These are phyloP conservation scores for Ophiocordyceps camponoti-floridani DNA, from an alignment of 2,329 filamentous ascomycete species.

Conservation along the genomic window DNA sequence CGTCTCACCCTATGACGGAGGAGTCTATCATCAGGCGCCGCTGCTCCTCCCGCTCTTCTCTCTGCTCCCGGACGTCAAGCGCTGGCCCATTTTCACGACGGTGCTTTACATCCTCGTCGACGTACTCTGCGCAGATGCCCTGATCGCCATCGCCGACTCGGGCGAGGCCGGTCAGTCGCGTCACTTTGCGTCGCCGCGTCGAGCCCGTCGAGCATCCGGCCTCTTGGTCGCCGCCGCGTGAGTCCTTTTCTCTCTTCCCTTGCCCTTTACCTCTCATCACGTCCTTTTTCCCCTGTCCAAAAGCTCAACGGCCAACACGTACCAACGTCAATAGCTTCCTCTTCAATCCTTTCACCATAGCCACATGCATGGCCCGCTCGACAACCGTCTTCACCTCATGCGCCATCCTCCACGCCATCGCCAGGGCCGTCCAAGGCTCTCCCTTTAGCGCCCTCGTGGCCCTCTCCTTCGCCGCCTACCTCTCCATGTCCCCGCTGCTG, in stretches of 20 bases:
- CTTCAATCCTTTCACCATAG: constrained; percentile 87
- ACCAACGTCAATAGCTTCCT: constrained; percentile 45
- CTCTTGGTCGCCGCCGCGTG: constrained; percentile 65
- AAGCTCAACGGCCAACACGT: not conserved
- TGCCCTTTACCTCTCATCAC: not conserved
- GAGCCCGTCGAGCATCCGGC: constrained; percentile 56
- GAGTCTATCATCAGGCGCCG: constrained; percentile 67
- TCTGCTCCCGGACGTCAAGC: constrained; percentile 53
- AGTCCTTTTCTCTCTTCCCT: constrained; percentile 8
- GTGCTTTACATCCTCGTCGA: constrained; percentile 70
- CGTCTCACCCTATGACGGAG: constrained; percentile 92
- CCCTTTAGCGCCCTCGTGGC: constrained; percentile 65
- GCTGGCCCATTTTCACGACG: constrained; percentile 55
- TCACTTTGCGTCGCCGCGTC: constrained; percentile 62
- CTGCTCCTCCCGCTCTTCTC: constrained; percentile 84
- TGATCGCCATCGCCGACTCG: constrained; percentile 65
- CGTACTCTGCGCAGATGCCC: constrained; percentile 61
- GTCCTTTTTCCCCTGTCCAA: too few species aligned
- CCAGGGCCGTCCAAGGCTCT: constrained; percentile 60
- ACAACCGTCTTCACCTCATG: constrained; percentile 80
- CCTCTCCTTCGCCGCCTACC: constrained; percentile 71
- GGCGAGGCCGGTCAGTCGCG: constrained; percentile 59
- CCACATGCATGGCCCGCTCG: constrained; percentile 76
- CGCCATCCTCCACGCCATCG: constrained; percentile 68
- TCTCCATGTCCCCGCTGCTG: constrained; percentile 81